Evolutionary conservation across 2,329 filamentous ascomycete species (phyloP).

Genomic region (Hypoxylon sp.): DNA sequence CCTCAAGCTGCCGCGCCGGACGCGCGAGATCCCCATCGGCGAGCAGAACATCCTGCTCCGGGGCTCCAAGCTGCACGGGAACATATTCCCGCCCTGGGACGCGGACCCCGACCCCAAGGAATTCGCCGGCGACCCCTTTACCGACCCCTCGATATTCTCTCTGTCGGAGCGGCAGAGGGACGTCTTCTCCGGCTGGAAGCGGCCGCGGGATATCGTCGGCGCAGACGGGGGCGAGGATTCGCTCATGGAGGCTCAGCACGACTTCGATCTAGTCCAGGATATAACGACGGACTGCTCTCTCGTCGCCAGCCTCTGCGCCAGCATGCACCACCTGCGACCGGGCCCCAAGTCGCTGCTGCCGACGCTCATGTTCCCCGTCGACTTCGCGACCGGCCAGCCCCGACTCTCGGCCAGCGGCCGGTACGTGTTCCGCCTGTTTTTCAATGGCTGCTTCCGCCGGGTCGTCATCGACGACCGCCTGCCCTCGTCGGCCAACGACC

Average conservation of each 20-base stretch:
- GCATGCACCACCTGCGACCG: slow-evolving; percentile 75
- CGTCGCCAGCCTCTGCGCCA: slow-evolving; percentile 92
- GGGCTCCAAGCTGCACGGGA: slow-evolving; percentile 83
- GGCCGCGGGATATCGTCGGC: slow-evolving; percentile 75
- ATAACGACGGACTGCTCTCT: slow-evolving; percentile 97
- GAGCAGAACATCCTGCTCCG: slow-evolving; percentile 83
- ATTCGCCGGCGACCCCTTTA: slow-evolving; percentile 74
- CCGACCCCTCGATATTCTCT: slow-evolving; percentile 75
- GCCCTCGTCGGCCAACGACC: slow-evolving; percentile 78
- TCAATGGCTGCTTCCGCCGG: slow-evolving; percentile 91
- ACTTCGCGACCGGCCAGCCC: slow-evolving; percentile 68
- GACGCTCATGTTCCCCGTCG: slow-evolving; percentile 80
- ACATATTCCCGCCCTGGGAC: slow-evolving; percentile 88
- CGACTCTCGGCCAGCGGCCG: slow-evolving; percentile 81
- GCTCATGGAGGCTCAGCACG: slow-evolving; percentile 57
- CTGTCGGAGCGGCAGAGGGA: slow-evolving; percentile 79
- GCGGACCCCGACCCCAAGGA: slow-evolving; percentile 67
- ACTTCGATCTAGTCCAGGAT: slow-evolving; percentile 91
- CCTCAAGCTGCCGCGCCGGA: slow-evolving; percentile 57
- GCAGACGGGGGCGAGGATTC: slow-evolving; percentile 39
- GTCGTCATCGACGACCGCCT: slow-evolving; percentile 91
- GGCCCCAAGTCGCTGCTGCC: slow-evolving; percentile 77
- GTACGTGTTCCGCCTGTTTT: slow-evolving; percentile 92
- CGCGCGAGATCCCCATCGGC: slow-evolving; percentile 71
- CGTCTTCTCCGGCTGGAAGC: slow-evolving; percentile 87